Base-by-base conservation (phyloP, 805 yeast genomes). In the Naumovozyma castellii region DNA sequence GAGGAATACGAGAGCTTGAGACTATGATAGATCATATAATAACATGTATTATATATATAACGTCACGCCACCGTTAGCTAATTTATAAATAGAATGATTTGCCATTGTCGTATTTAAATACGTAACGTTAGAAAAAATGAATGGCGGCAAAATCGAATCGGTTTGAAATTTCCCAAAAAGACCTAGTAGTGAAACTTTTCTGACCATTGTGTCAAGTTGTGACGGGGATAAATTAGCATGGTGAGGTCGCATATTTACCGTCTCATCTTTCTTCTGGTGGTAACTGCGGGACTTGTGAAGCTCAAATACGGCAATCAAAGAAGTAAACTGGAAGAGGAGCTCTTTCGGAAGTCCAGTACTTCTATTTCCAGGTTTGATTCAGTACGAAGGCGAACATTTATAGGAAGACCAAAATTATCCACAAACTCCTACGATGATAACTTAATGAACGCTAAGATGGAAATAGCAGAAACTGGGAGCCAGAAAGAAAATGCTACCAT, bases 401-500 rank as follows among this genome's bases (percentile, higher is more conserved):
- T 38, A 3, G 29, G 31, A 9, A 45, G 47, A 3, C 39, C 50
- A 28, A 59, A 59, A 36, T 40, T 57, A 16, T 51, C 62, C 1
- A 45, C 58, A 25, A 55, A 57, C 32, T 43, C 54, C 3, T 49
- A 62, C 38, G 50, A 48, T 25, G 39, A 49, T 32, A 47, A 47
- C 12, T 25, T 53, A 4, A 19, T 46, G 4, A 29, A 12, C 3
- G 14, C 31, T 14, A 8, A 39, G 22, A 16, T 28, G 5, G 19
- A 28, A 2, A 12, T 36, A 1, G 27, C 33, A 4, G 37, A 47
- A 17, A 9, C 34, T n/a, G 15, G n/a, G 9, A 13, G 6, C 13
- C 38, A 31, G 6, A 48, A 48, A 31, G 53, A 53, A 53, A 87
- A 86, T 57, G 97, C 97, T 3, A 81, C 94, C 0, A 59, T 88